These are phyloP conservation scores for Colletotrichum cuscutae DNA, from an alignment of 2,329 filamentous ascomycete genomes.

Conservation along the genomic window DNA sequence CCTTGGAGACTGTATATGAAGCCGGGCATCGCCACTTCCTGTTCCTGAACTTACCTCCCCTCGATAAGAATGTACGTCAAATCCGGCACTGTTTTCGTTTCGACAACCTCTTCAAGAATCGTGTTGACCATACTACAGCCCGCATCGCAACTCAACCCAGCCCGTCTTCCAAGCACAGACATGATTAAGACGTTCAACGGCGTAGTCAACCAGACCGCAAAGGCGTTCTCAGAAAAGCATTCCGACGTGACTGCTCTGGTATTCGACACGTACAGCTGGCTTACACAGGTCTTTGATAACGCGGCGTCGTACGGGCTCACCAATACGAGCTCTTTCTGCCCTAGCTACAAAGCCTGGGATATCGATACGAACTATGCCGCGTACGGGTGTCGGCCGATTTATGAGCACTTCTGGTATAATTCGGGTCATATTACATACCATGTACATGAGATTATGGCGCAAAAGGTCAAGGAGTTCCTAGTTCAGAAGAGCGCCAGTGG, in stretches of 20 bases:
- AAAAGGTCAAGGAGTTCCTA: conserved; percentile 17
- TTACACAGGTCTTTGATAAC: conserved; percentile 43
- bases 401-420: conserved; percentile 46
- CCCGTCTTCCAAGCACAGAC: background rate
- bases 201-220: conserved; percentile 35
- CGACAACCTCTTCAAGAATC: background rate
- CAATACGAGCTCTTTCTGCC: conserved; percentile 43
- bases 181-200: conserved; percentile 24
- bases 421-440: conserved; percentile 38
- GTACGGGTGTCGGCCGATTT: conserved; percentile 43
- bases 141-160: background rate
- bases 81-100: background rate
- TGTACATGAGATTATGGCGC: background rate
- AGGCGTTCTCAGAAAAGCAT: conserved; percentile 43
- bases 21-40: conserved; percentile 62
- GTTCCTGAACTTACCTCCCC: conserved; percentile 61
- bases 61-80: conserved; percentile 42
- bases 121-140: background rate
- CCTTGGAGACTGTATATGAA: conserved; percentile 53
- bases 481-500: background rate
- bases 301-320: conserved; percentile 40
- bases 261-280: conserved; percentile 45
- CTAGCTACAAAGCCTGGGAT: conserved; percentile 39
- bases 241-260: conserved; percentile 38
- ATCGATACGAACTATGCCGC: conserved; percentile 37